Percentiles rank a stretch among this genome's conserved stretches.
Evolutionary conservation across 1,284 basidiomycete genomes (phyloP).

Genomic region (Pterulicium gracile): DNA sequence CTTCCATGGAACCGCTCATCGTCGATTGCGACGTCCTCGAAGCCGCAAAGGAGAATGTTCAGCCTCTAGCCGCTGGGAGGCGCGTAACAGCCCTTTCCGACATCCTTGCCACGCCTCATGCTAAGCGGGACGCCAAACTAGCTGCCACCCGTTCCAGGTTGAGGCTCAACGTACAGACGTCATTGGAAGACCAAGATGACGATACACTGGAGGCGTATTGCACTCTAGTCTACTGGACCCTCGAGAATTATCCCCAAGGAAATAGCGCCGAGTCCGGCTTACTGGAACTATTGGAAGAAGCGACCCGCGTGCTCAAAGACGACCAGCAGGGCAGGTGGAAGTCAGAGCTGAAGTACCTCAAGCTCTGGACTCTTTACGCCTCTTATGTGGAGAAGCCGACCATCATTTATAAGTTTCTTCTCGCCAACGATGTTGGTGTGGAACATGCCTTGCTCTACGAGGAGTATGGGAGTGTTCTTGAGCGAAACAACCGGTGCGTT

Average conservation of each 20-base stretch:
- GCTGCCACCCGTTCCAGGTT: conserved; percentile 49
- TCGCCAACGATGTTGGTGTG: conserved; percentile 86
- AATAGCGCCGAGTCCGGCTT: conserved; percentile 66
- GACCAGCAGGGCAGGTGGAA: conserved; percentile 53
- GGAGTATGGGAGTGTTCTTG: conserved; percentile 78
- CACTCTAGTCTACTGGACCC: conserved; percentile 58
- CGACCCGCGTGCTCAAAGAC: conserved; percentile 66
- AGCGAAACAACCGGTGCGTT: conserved; percentile 59
- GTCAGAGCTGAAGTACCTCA: conserved; percentile 78
- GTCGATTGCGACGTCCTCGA: conserved; percentile 75
- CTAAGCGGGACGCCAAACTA: conserved; percentile 57
- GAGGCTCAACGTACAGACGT: conserved; percentile 39
- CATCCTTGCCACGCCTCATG: conserved; percentile 63
- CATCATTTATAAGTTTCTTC: conserved; percentile 76
- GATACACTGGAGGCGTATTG: conserved; percentile 50
- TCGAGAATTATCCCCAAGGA: conserved; percentile 58
- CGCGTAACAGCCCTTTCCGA: conserved; percentile 64
- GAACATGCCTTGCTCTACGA: conserved; percentile 79
- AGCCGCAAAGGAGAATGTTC: conserved; percentile 75
- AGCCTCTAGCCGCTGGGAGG: conserved; percentile 62
- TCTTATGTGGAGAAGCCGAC: conserved; percentile 66
- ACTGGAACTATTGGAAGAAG: conserved; percentile 73
- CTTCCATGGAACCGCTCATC: conserved; percentile 21
- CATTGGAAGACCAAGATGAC: conserved; percentile 41
- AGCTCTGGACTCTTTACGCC: conserved; percentile 88